These are phyloP conservation scores for Marasmius tenuissimus DNA, from an alignment of 1,284 basidiomycete species.

Conservation along the genomic window DNA sequence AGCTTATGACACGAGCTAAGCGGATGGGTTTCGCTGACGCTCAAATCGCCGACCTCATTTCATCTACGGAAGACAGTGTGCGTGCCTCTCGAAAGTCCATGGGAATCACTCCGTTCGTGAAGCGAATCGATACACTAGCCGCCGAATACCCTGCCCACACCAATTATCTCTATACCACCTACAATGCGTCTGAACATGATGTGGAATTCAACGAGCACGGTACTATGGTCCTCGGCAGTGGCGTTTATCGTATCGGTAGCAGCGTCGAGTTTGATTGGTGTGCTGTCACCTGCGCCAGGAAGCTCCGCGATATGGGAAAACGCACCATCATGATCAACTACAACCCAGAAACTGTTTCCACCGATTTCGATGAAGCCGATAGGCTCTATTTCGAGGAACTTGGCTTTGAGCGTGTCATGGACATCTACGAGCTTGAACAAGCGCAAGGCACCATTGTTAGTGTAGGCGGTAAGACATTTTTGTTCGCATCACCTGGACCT, in stretches of 20 bases:
- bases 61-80: slow-evolving; percentile 73
- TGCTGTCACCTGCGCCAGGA: slow-evolving; percentile 95
- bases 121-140: slow-evolving; percentile 98
- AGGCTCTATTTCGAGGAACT: slow-evolving; percentile 98
- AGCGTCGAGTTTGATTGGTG: slow-evolving; percentile 99
- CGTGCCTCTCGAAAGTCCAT: slow-evolving; percentile 86
- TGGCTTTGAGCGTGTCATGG: slow-evolving; percentile 98
- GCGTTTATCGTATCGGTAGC: slow-evolving; percentile 97
- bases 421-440: slow-evolving; percentile 97
- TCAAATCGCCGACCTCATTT: slow-evolving; percentile 84
- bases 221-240: slow-evolving; percentile 98
- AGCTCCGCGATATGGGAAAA: slow-evolving; percentile 89
- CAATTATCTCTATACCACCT: slow-evolving; percentile 99
- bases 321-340: slow-evolving; percentile 99
- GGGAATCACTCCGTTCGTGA: slow-evolving; percentile 95
- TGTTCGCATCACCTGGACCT: background rate
- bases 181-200: slow-evolving; percentile 96
- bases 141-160: slow-evolving; percentile 99
- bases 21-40: slow-evolving; percentile 92
- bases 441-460: slow-evolving; percentile 94
- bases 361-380: slow-evolving; percentile 99
- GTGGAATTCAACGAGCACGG: slow-evolving; percentile 96
- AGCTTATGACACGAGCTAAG: slow-evolving; percentile 84
- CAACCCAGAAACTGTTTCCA: slow-evolving; percentile 99
- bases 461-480: slow-evolving; percentile 78